Percentiles rank a stretch among this genome's conserved stretches.
Evolutionary conservation across 768 basidiomycete genomes (phyloP).

Genomic region (Auriculariales sp.): DNA sequence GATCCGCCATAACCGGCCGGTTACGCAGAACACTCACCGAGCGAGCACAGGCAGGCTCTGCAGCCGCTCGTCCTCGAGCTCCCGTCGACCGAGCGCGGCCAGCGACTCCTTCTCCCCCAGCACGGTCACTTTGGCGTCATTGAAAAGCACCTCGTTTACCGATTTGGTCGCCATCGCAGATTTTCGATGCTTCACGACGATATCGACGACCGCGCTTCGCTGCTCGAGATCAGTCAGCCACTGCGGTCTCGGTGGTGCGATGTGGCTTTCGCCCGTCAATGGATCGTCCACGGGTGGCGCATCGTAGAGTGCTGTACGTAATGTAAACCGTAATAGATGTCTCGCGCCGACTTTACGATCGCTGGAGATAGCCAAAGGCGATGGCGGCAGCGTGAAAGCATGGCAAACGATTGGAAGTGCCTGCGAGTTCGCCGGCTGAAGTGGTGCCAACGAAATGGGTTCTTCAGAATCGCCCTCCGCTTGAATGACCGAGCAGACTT

Average conservation of each 20-base stretch:
- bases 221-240: conserved; percentile 57
- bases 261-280: conserved; percentile 51
- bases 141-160: conserved; percentile 20
- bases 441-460: conserved; percentile 20
- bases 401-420: conserved; percentile 41
- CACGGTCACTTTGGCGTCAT: conserved; percentile 28
- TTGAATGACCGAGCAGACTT: conserved; percentile 21
- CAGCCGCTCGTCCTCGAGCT: conserved; percentile 57
- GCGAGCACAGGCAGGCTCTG: conserved; percentile 52
- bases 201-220: conserved; percentile 40
- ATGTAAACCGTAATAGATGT: conserved; percentile 60
- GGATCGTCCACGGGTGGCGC: conserved; percentile 69
- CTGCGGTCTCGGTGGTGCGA: conserved; percentile 44
- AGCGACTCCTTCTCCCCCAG: conserved; percentile 53
- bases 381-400: conserved; percentile 67
- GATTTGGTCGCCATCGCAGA: conserved; percentile 16
- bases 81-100: conserved; percentile 36
- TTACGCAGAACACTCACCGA: conserved; percentile 30
- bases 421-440: conserved; percentile 10
- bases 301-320: conserved; percentile 76
- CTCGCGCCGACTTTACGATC: conserved; percentile 41
- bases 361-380: conserved; percentile 62
- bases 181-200: conserved; percentile 35
- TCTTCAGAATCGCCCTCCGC: conserved; percentile 19
- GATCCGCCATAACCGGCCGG: not conserved